Evolutionary conservation across 1,284 basidiomycete species (phyloP), one percentile per base, ranked within the genome.

Genomic region (Cryptococcus hybrid): DNA sequence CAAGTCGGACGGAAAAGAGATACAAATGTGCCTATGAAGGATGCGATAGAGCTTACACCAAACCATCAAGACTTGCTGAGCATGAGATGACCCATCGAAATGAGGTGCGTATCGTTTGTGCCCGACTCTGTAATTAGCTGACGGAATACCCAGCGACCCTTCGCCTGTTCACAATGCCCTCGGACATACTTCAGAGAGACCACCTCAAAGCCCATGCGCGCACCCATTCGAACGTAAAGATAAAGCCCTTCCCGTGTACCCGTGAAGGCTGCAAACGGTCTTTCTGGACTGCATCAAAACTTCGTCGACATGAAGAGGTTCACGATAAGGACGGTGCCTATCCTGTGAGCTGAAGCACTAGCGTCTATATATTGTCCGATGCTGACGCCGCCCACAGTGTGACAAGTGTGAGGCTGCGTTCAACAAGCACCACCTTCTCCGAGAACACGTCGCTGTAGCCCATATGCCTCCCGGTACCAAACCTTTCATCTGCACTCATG

Each of bases 261-360:
- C 77, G 82, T 52, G 76, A 78, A 0, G 81, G 79, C 7, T 98
- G 94, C 73, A 80, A 71, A 11, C 94, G 92, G 76, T 82, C 85
- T 4, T 97, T 97, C 73, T 97, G 93, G 94, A 97, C 93, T 0
- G 74, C 84, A 2, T 90, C 94, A 56, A 92, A 96, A 66, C 82
- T 95, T 8, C 85, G 82, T 34, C 82, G 83, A 9, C 94, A 98
- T 73, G 74, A 83, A 56, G 83, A 85, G 24, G 81, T 72, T 5
- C 81, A 83, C 62, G 74, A 76, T 48, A 49, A 63, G 38, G 70
- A 71, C 44, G 68, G 73, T 59, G 65, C 65, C 3, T 76, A 78
- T 59, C 50, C 65, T 40, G 77, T 78, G 39, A 53, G 73, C 56
- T 7, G 39, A 8, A 40, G n/a, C 35, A 5, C 34, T 13, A 13